These are phyloP conservation scores for Spiromastix sp. DNA, from an alignment of 2,329 filamentous ascomycete genomes.

Conservation along the genomic window DNA sequence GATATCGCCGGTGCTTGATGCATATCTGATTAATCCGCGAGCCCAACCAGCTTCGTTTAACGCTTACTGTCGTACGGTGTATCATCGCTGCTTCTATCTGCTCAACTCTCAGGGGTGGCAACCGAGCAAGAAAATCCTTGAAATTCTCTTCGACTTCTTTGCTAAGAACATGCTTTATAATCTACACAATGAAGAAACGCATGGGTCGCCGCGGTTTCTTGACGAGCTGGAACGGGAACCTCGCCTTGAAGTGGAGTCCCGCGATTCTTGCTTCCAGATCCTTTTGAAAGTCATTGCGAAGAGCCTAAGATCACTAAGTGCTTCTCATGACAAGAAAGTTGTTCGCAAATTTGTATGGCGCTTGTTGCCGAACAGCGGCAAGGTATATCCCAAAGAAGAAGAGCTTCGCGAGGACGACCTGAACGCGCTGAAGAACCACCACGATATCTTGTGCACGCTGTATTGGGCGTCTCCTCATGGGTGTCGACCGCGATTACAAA, in stretches of 20 bases:
- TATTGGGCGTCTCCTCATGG: constrained; percentile 47
- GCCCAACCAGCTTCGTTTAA: constrained; percentile 39
- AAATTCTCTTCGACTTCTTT: constrained; percentile 50
- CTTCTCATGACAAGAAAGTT: constrained; percentile 41
- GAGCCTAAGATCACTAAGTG: constrained; percentile 38
- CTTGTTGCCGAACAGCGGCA: constrained; percentile 49
- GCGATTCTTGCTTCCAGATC: constrained; percentile 48
- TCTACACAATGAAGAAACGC: constrained; percentile 41
- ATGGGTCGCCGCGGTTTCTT: constrained; percentile 45
- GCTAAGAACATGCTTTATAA: constrained; percentile 42
- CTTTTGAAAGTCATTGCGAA: constrained; percentile 47
- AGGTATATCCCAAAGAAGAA: constrained; percentile 50
- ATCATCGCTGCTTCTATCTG: constrained; percentile 44
- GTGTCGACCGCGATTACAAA: constrained; percentile 42
- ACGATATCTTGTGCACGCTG: constrained; percentile 49
- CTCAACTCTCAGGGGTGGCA: constrained; percentile 48
- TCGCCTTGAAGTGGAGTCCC: constrained; percentile 32
- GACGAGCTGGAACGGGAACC: constrained; percentile 37
- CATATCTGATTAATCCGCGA: constrained; percentile 35
- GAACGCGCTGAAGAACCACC: constrained; percentile 50
- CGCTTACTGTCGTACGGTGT: constrained; percentile 41
- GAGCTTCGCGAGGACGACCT: constrained; percentile 43
- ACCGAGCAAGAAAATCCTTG: constrained; percentile 44
- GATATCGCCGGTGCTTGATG: constrained; percentile 36
- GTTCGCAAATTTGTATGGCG: constrained; percentile 48